Conservation (phyloP, 2,329 filamentous ascomycete genomes). For the Apiospora malaysiana region DNA sequence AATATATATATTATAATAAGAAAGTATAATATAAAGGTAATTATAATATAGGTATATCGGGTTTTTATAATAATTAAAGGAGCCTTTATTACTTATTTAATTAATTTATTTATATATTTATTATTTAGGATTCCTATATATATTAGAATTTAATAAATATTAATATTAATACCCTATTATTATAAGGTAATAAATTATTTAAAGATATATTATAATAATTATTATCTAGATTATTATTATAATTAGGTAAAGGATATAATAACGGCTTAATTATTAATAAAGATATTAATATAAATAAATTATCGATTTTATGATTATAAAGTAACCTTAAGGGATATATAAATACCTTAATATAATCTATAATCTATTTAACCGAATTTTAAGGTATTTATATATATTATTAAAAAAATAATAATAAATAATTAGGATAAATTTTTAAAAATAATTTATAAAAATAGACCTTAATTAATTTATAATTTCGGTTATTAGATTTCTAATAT, state of each 20-base stretch:
- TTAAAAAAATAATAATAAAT: too few species aligned
- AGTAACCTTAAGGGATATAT: background rate
- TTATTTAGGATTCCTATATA: background rate
- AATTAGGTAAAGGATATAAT: background rate
- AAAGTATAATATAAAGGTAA: too few species aligned
- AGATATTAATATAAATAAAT: background rate
- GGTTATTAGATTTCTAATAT: too few species aligned
- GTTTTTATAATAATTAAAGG: background rate
- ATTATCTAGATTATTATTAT: background rate
- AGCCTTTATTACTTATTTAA: background rate
- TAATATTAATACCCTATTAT: background rate
- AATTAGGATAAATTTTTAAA: too few species aligned
- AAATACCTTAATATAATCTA: too few species aligned
- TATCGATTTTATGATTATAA: background rate
- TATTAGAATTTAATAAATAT: background rate
- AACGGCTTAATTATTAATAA: background rate
- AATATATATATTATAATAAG: too few species aligned
- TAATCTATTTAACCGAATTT: background rate
- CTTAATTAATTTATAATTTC: too few species aligned
- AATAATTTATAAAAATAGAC: too few species aligned
- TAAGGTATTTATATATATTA: background rate
- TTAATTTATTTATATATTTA: background rate
- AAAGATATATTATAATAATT: background rate
- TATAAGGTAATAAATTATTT: background rate
- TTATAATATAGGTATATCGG: too few species aligned